Evolutionary conservation across 345 rosid genomes (phyloP).

Genomic region (Murraya paniculata): DNA sequence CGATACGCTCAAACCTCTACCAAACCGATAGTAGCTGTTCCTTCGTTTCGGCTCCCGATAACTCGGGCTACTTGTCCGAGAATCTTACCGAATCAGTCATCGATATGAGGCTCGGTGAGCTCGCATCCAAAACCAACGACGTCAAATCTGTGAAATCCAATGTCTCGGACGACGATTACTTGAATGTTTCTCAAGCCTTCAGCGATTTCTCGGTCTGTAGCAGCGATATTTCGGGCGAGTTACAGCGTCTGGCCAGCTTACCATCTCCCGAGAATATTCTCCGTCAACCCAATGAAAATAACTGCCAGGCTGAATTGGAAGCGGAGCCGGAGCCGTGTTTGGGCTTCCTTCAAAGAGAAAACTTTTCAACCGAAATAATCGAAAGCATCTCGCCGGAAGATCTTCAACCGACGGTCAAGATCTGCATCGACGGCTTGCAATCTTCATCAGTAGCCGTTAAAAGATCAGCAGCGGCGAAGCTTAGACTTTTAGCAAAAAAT

Average conservation of each 20-base stretch:
- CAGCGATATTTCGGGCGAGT: slow-evolving; percentile 93
- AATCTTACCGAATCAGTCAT: slow-evolving; percentile 76
- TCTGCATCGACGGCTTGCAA: slow-evolving; percentile 75
- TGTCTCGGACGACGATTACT: slow-evolving; percentile 39
- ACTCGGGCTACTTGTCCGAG: slow-evolving; percentile 57
- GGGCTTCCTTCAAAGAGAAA: slow-evolving; percentile 79
- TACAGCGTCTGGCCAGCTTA: slow-evolving; percentile 78
- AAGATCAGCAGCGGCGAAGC: slow-evolving; percentile 93
- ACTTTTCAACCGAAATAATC: slow-evolving; percentile 84
- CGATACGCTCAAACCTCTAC: slow-evolving; percentile 66
- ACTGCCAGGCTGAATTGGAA: slow-evolving; percentile 29
- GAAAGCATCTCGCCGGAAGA: slow-evolving; percentile 96
- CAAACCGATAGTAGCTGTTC: slow-evolving; percentile 46
- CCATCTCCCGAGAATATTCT: slow-evolving; percentile 42
- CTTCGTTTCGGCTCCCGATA: slow-evolving; percentile 39
- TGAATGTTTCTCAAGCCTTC: slow-evolving; percentile 77
- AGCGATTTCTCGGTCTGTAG: slow-evolving; percentile 83
- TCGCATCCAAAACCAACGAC: slow-evolving; percentile 39
- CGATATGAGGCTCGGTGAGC: slow-evolving; percentile 89
- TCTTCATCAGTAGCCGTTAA: slow-evolving; percentile 71
- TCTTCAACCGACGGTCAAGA: slow-evolving; percentile 92
- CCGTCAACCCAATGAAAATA: neutral
- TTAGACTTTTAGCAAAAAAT: slow-evolving; percentile 84
- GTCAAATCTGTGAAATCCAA: slow-evolving; percentile 36
- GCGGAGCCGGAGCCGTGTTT: slow-evolving; percentile 71